These are phyloP conservation scores for Globisporangium iwayamae DNA, from an alignment of 352 stramenopile genomes.

Conservation along the genomic window DNA sequence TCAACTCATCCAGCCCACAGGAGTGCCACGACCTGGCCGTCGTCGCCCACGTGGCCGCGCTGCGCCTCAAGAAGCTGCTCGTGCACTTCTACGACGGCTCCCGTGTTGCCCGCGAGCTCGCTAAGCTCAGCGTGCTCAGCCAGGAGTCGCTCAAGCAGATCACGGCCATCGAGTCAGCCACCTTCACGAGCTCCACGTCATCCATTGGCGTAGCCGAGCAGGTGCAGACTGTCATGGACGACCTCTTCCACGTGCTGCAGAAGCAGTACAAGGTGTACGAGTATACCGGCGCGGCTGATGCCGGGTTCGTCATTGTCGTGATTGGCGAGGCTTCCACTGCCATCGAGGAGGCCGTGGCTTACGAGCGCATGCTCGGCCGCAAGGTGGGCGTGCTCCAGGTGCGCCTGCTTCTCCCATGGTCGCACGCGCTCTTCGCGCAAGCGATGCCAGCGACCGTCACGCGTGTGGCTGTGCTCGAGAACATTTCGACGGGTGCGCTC, in stretches of 20 bases:
- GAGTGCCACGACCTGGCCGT: slow-evolving; percentile 80
- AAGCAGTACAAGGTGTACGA: slow-evolving; percentile 82
- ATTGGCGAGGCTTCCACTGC: slow-evolving; percentile 56
- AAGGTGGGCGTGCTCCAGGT: slow-evolving; percentile 82
- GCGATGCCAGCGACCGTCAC: slow-evolving; percentile 50
- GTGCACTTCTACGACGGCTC: slow-evolving; percentile 83
- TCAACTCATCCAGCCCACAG: slow-evolving; percentile 65
- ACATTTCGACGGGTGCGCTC: slow-evolving; percentile 55
- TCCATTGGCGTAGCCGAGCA: slow-evolving; percentile 46
- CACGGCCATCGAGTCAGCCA: slow-evolving; percentile 25
- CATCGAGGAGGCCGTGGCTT: slow-evolving; percentile 56
- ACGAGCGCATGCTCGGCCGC: slow-evolving; percentile 67
- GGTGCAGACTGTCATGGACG: slow-evolving; percentile 71
- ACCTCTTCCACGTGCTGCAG: slow-evolving; percentile 68
- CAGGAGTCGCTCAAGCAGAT: slow-evolving; percentile 47
- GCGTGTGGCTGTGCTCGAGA: slow-evolving; percentile 74
- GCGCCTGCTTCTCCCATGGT: slow-evolving; percentile 70
- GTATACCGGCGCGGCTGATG: slow-evolving; percentile 62
- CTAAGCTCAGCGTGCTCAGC: slow-evolving; percentile 58
- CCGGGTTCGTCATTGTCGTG: slow-evolving; percentile 68
- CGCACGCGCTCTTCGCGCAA: slow-evolving; percentile 60
- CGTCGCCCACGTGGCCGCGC: slow-evolving; percentile 65
- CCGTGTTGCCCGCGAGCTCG: slow-evolving; percentile 55
- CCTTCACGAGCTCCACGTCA: slow-evolving; percentile 5
- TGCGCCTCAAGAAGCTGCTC: slow-evolving; percentile 54